A percentile compares a stretch with the other conserved stretches of the same genome.
These are phyloP conservation scores for Pichia heedii DNA, from an alignment of 805 yeast species.

Conservation along the genomic window DNA sequence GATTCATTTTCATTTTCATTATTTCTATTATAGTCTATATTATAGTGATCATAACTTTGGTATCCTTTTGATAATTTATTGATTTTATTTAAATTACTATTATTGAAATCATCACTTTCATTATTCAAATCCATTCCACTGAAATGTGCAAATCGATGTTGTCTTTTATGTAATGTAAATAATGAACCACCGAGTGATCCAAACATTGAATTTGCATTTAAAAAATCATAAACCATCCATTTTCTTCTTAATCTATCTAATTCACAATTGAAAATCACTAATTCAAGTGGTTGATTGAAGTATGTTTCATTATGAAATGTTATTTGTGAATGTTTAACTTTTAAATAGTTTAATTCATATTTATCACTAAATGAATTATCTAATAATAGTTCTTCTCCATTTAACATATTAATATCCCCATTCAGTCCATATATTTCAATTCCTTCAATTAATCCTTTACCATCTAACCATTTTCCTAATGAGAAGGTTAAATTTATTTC, in stretches of 20 bases:
- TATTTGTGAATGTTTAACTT: conserved; percentile 44
- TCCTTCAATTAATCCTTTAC: conserved; percentile 42
- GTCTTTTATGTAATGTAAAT: conserved; percentile 71
- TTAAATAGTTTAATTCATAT: conserved; percentile 34
- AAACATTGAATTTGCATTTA: conserved; percentile 60
- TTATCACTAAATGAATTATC: conserved; percentile 21
- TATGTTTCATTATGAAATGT: conserved; percentile 19
- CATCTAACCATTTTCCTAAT: conserved; percentile 47
- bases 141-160: conserved; percentile 43
- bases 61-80: neutral
- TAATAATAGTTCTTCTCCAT: conserved; percentile 9
- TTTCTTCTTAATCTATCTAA: conserved; percentile 50
- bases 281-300: conserved; percentile 30
- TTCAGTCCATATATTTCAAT: conserved; percentile 40
- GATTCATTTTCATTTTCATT: neutral
- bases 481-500: conserved; percentile 38
- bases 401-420: conserved; percentile 26
- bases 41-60: neutral
- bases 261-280: conserved; percentile 59
- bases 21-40: neutral
- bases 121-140: conserved; percentile 23
- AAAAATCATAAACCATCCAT: conserved; percentile 53
- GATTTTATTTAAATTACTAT: neutral
- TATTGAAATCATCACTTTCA: conserved; percentile 3
- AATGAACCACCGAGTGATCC: conserved; percentile 70